A percentile compares a stretch with the other conserved stretches of the same genome.
These are phyloP conservation scores for Epichloe brachyelytri DNA, from an alignment of 2,329 filamentous ascomycete species.

Conservation along the genomic window DNA sequence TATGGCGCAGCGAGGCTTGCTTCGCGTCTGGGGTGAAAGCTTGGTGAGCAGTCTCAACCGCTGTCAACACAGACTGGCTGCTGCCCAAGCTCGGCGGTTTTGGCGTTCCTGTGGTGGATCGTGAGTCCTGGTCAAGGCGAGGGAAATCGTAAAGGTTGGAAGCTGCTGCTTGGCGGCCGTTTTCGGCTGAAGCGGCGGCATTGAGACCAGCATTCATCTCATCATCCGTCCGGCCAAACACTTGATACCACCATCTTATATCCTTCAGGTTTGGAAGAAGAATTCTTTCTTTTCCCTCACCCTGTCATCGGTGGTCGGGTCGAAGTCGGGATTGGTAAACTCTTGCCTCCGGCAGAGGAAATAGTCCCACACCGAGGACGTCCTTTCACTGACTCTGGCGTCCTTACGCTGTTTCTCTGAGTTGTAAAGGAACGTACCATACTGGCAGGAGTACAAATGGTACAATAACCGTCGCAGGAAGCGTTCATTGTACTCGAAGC, in stretches of 20 bases:
- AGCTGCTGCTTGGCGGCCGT: slow-evolving; percentile 23
- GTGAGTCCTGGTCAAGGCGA: slow-evolving; percentile 13
- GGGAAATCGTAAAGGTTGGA: slow-evolving; percentile 19
- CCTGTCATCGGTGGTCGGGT: slow-evolving; percentile 62
- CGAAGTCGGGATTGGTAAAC: slow-evolving; percentile 73
- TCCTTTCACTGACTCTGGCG: slow-evolving; percentile 53
- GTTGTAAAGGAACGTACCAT: slow-evolving; percentile 93
- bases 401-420: slow-evolving; percentile 79
- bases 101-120: slow-evolving; percentile 18
- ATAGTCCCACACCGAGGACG: slow-evolving; percentile 89
- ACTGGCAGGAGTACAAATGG: slow-evolving; percentile 91
- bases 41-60: slow-evolving; percentile 45
- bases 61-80: slow-evolving; percentile 42
- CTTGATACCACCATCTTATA: slow-evolving; percentile 86
- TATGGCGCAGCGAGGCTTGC: slow-evolving; percentile 27
- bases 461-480: slow-evolving; percentile 84
- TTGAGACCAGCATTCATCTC: slow-evolving; percentile 77
- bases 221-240: slow-evolving; percentile 72
- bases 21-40: slow-evolving; percentile 30
- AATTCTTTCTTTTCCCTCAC: slow-evolving; percentile 65
- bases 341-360: slow-evolving; percentile 71
- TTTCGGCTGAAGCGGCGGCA: slow-evolving; percentile 38
- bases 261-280: slow-evolving; percentile 67
- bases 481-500: slow-evolving; percentile 93
- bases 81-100: slow-evolving; percentile 24